Evolutionary conservation across 305 asterid species (phyloP), one percentile per base, ranked within the genome.

Genomic region (Caryopteris hybrid): DNA sequence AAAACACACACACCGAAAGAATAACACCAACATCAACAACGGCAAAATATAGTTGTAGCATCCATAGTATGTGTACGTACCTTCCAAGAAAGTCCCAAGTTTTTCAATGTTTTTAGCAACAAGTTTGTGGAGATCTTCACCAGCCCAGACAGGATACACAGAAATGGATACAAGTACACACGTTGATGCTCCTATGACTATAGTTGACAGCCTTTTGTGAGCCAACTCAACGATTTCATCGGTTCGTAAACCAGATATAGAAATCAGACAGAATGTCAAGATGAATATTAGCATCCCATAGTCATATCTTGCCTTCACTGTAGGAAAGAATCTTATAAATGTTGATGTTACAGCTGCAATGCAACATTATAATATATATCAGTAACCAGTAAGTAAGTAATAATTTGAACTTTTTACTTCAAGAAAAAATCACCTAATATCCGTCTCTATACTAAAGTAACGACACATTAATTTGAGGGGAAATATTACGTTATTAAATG

Each of bases 131-230:
- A 88, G 95, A 75, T 90, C 96, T 42, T 83, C 79, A 7, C 97
- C 97, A 5, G 97, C 88, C 96, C 97, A 90, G 0, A 85, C 94
- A 5, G 97, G 97, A 41, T 51, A 83, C 1, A 88, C 78, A 8
- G 82, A 66, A 61, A 86, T 69, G 42, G 90, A 86, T 6, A 88
- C 74, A 1, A 83, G 18, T 21, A 90, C 60, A 58, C 90, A 85
- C 29, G 85, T 64, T 0, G 88, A 76, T 17, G 86, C 94, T 42
- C 97, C 97, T 5, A 90, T 76, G n/a, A 84, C 58, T 52, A 88
- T 50, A 7, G 97, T 86, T 9, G 80, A 84, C 8, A 90, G 53
- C 66, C 97, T 83, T 48, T 79, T 74, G 3, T 65, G 80, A 18
- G 81, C 97, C 73, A 85, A 22, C 5, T 82, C 88, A 0, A 90